phyloP scores from a whole-genome alignment of 106 monocot species.

The Acanthochlamys bracteata region DNA sequence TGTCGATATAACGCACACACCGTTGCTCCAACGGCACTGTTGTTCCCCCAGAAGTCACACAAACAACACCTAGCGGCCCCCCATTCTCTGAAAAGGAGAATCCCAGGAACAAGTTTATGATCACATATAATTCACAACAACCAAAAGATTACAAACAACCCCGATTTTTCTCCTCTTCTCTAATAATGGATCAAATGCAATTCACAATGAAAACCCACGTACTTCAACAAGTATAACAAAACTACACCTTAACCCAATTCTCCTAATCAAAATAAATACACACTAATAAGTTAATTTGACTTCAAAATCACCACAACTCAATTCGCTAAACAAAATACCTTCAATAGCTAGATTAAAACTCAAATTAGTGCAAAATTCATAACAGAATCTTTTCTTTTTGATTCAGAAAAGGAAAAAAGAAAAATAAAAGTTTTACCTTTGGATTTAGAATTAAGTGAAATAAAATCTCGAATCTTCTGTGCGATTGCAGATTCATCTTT shows the following conservation, averaged over 20 bases:
- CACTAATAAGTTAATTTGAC: too few species aligned
- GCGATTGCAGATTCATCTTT: constrained; percentile 26
- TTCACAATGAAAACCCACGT: not conserved
- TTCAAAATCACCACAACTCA: too few species aligned
- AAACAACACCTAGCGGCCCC: constrained; percentile 47
- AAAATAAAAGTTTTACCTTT: constrained; percentile 22
- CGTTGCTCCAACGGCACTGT: constrained; percentile 96
- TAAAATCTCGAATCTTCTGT: constrained; percentile 35
- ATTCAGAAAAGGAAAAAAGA: too few species aligned
- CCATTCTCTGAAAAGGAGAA: constrained; percentile 32
- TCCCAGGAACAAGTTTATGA: too few species aligned
- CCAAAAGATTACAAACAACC: not conserved
- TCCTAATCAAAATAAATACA: too few species aligned
- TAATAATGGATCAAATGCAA: not conserved
- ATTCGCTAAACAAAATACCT: too few species aligned
- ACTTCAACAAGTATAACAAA: not conserved
- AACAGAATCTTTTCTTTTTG: too few species aligned
- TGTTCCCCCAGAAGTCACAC: constrained; percentile 94
- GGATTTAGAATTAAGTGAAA: constrained; percentile 16
- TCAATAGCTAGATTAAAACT: too few species aligned
- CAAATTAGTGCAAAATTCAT: too few species aligned
- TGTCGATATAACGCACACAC: constrained; percentile 95
- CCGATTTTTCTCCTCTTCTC: too few species aligned
- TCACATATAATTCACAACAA: constrained; percentile 3
- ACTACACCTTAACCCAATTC: not conserved